Percentiles rank a stretch among this genome's conserved stretches.
These are phyloP conservation scores for Saprolegnia parasitica DNA, from an alignment of 352 stramenopile species.

Conservation along the genomic window DNA sequence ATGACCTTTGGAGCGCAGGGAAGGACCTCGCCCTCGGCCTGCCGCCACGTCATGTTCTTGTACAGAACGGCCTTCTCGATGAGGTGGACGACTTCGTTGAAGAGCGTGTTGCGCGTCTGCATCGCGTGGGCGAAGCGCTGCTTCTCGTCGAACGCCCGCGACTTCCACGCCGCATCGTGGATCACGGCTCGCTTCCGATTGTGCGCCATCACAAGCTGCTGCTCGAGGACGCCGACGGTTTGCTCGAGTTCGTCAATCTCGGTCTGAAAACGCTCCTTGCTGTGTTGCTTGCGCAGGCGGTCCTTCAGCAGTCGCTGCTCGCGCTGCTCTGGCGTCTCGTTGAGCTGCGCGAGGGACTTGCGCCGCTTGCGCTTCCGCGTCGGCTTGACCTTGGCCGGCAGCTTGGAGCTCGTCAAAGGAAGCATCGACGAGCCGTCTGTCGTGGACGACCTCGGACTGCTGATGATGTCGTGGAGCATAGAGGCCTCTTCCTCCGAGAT, in stretches of 20 bases:
- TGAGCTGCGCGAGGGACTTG: neutral
- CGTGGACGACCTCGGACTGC: neutral
- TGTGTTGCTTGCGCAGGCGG: slow-evolving; percentile 25
- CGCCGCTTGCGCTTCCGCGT: slow-evolving; percentile 4
- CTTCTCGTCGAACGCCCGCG: neutral
- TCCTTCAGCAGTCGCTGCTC: slow-evolving; percentile 12
- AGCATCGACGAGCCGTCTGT: too few relatives aligned
- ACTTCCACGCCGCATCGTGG: neutral
- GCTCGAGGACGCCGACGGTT: neutral
- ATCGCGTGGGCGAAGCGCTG: neutral
- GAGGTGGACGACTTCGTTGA: slow-evolving; percentile 15
- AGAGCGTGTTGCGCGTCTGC: neutral
- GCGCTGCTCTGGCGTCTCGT: slow-evolving; percentile 8
- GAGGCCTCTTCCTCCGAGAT: slow-evolving; percentile 3
- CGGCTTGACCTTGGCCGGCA: neutral
- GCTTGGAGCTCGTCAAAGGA: neutral
- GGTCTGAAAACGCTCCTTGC: slow-evolving; percentile 9
- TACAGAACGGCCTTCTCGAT: slow-evolving; percentile 23
- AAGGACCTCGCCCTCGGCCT: slow-evolving; percentile 3
- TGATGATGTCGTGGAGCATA: slow-evolving; percentile 1
- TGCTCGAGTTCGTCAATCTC: slow-evolving; percentile 16
- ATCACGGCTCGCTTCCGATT: neutral
- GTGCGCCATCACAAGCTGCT: neutral
- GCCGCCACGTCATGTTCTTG: slow-evolving; percentile 11
- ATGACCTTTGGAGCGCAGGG: too few relatives aligned